Percentiles rank a stretch among this genome's conserved stretches.
Conservation (phyloP, 768 basidiomycete species). For the Termitomyces bulborhizus region DNA sequence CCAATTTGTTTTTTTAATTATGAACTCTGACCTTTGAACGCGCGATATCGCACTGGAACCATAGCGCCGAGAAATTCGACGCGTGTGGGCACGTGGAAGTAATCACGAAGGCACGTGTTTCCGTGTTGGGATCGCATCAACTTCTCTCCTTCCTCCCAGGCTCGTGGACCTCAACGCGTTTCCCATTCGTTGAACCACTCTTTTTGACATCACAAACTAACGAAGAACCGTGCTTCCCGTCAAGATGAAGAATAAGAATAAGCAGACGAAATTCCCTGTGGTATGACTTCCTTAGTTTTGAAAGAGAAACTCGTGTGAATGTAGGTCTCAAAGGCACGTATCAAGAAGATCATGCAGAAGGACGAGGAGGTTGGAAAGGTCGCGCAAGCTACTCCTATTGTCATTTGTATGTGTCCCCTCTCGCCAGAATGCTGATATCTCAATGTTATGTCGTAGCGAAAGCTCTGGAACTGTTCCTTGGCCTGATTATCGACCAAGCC, state of each 20-base stretch:
- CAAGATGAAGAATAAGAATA: slow-evolving; percentile 84
- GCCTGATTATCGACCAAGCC: slow-evolving; percentile 75
- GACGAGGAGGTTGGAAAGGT: slow-evolving; percentile 99
- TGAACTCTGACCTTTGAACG: too few relatives aligned
- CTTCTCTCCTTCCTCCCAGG: neutral
- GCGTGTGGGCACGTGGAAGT: neutral
- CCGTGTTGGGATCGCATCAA: neutral
- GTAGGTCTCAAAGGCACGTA: slow-evolving; percentile 63
- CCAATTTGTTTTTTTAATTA: neutral
- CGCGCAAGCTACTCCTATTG: slow-evolving; percentile 91
- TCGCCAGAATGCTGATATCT: neutral
- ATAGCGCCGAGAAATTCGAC: neutral
- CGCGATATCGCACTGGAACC: neutral
- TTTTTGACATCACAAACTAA: neutral
- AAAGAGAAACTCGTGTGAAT: neutral
- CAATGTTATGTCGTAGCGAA: slow-evolving; percentile 53
- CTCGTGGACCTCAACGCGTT: neutral
- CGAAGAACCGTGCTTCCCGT: neutral
- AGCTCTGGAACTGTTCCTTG: slow-evolving; percentile 89
- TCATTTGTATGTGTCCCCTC: slow-evolving; percentile 71
- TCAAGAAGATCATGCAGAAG: slow-evolving; percentile 99
- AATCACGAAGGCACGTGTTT: slow-evolving; percentile 5
- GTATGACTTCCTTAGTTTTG: slow-evolving; percentile 35
- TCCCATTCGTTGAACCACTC: neutral
- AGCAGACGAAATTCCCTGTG: slow-evolving; percentile 87